Percentiles rank a stretch among this genome's conserved stretches.
Conservation (phyloP, 164 flowering plant species). For the Nymphaea thermarum region DNA sequence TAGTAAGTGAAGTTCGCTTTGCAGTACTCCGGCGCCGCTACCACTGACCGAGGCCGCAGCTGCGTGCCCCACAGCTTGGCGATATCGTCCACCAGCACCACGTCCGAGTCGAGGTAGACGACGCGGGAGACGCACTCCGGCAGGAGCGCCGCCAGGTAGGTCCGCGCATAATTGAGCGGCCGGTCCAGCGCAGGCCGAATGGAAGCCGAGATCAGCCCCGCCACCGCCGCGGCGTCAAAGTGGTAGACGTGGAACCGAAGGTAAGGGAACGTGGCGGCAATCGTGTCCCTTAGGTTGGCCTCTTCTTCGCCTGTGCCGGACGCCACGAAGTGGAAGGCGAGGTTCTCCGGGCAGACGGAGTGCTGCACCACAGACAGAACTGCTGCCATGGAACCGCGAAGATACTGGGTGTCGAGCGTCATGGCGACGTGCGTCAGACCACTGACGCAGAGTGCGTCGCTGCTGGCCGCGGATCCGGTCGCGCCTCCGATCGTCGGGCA, state of each 20-base stretch:
- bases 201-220: slow-evolving; percentile 70
- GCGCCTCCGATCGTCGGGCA: slow-evolving; percentile 58
- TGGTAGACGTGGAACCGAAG: slow-evolving; percentile 49
- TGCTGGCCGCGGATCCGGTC: slow-evolving; percentile 53
- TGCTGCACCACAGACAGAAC: slow-evolving; percentile 74
- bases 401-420: slow-evolving; percentile 73
- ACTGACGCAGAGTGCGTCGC: slow-evolving; percentile 41
- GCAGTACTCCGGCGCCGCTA: slow-evolving; percentile 93
- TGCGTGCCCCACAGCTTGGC: slow-evolving; percentile 41
- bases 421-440: slow-evolving; percentile 77
- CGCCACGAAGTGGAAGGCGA: slow-evolving; percentile 63
- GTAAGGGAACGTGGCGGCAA: slow-evolving; percentile 62
- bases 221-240: slow-evolving; percentile 36
- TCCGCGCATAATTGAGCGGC: slow-evolving; percentile 86
- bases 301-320: slow-evolving; percentile 46
- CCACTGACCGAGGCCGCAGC: slow-evolving; percentile 25
- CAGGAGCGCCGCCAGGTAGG: slow-evolving; percentile 54
- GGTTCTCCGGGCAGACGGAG: slow-evolving; percentile 72
- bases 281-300: slow-evolving; percentile 26
- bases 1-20: slow-evolving; percentile 80
- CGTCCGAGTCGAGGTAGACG: slow-evolving; percentile 82
- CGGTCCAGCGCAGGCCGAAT: slow-evolving; percentile 78
- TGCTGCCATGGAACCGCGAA: slow-evolving; percentile 90
- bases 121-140: slow-evolving; percentile 49
- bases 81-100: slow-evolving; percentile 78